Evolutionary conservation across 2,329 filamentous ascomycete species (phyloP).

Genomic region (Sporothrix variecibatus): DNA sequence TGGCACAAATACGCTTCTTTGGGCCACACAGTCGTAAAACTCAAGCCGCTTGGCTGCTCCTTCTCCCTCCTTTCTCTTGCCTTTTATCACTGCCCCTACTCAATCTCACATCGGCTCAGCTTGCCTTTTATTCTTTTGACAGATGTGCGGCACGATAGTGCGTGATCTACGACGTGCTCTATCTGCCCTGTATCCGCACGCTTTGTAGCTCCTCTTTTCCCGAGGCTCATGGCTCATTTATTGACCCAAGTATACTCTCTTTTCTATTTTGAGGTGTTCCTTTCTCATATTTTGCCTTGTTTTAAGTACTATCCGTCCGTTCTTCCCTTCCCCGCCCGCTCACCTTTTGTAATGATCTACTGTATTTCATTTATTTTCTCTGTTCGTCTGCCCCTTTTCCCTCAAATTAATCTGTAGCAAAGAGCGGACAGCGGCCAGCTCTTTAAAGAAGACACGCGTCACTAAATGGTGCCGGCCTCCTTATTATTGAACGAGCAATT

Average conservation of each 20-base stretch:
- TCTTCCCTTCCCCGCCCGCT: background rate
- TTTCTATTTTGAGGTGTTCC: background rate
- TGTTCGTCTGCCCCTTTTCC: background rate
- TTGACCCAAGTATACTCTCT: background rate
- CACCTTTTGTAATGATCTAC: background rate
- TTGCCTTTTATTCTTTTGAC: background rate
- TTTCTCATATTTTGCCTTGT: background rate
- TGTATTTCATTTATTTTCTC: background rate
- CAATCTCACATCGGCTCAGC: background rate
- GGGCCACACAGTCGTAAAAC: background rate
- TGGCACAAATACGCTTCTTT: background rate
- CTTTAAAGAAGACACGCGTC: conserved; percentile 1
- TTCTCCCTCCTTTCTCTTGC: background rate
- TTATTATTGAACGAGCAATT: background rate
- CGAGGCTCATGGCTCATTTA: background rate
- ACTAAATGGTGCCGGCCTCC: background rate
- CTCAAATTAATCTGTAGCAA: background rate
- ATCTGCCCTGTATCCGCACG: background rate
- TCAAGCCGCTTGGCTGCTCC: background rate
- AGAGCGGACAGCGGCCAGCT: background rate
- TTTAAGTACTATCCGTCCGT: background rate
- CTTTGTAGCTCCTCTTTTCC: background rate
- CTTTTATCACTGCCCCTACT: background rate
- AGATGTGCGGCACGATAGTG: background rate
- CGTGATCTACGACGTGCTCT: conserved; percentile 1